Conservation (phyloP, 108 stramenopile species). For the Cyclotella cryptica region DNA sequence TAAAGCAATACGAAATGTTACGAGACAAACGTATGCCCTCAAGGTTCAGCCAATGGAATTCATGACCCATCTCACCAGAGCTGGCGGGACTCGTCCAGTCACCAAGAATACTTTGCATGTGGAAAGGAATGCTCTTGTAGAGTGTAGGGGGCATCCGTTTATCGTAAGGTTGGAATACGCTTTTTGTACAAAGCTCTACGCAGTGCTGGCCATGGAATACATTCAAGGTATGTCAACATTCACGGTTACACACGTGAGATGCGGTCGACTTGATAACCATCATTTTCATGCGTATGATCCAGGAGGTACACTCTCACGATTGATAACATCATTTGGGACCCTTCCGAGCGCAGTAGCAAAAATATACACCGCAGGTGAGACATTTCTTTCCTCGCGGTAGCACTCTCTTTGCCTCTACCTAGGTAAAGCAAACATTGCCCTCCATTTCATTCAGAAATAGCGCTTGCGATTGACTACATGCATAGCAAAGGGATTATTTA, state of each 20-base stretch:
- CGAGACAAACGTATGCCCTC: constrained; percentile 28
- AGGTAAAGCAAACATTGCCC: not conserved
- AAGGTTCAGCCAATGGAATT: constrained; percentile 47
- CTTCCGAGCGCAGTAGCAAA: constrained; percentile 21
- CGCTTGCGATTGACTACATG: constrained; percentile 45
- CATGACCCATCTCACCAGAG: constrained; percentile 13
- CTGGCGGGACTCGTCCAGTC: constrained; percentile 17
- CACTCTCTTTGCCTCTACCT: not conserved
- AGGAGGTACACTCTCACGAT: constrained; percentile 39
- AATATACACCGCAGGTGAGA: constrained; percentile 34
- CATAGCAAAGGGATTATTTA: constrained; percentile 49
- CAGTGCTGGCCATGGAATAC: constrained; percentile 40
- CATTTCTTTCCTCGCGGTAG: not conserved
- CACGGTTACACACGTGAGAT: not conserved
- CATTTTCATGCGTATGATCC: not conserved
- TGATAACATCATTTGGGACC: constrained; percentile 12
- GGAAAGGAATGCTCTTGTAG: constrained; percentile 36
- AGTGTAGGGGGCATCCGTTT: constrained; percentile 42
- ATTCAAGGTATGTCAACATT: constrained; percentile 10
- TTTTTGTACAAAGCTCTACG: constrained; percentile 30
- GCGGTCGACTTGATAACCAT: not conserved
- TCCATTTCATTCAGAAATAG: constrained; percentile 25
- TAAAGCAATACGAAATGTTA: constrained; percentile 25
- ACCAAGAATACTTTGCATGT: constrained; percentile 23
- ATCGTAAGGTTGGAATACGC: constrained; percentile 41